Base-by-base conservation (phyloP, 331 rosid species). In the Pyrus hybrid region DNA sequence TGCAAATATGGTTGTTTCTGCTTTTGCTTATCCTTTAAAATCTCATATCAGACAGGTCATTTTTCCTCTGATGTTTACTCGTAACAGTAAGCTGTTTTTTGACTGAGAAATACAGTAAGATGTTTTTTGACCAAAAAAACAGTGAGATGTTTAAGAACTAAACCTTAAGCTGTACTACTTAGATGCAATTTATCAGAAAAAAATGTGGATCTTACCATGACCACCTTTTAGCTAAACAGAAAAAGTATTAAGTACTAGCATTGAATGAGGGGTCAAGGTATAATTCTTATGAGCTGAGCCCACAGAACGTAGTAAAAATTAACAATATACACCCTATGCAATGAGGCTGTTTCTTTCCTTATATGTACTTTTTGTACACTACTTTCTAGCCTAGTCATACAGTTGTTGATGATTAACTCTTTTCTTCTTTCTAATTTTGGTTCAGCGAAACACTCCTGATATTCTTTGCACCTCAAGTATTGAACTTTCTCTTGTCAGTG, bases 391-490 rank as follows among this genome's bases (percentile, higher is more conserved):
- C 10, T 47, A 29, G 71, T 71, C 69, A 62, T 77, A 43, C 17
- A 11, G 47, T 78, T 13, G 72, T 68, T 74, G 61, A 69, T 80
- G 53, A 41, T 68, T 63, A 54, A 63, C 69, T 11, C 20, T n/a
- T n/a, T n/a, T n/a, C n/a, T 64, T 61, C 73, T 51, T 61, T 30
- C 23, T 11, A 64, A 60, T 79, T 74, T 77, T 66, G 83, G 30
- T 68, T 61, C 91, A 94, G 99, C 80, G 99, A 94, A 83, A 94
- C 97, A 1, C 95, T 94, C 53, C 79, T 94, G 90, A 80, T 94
- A 69, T 94, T 94, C 91, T 94, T 94, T 87, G 80, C 83, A 14
- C 99, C 99, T 54, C 99, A 94, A 90, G 93, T 94, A 53, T 76
- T 94, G 83, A 94, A 94, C 88, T 94, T 92, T 83, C 92, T 94